These are phyloP conservation scores for Ustilago hordei DNA, from an alignment of 1,284 basidiomycete species.

Conservation along the genomic window DNA sequence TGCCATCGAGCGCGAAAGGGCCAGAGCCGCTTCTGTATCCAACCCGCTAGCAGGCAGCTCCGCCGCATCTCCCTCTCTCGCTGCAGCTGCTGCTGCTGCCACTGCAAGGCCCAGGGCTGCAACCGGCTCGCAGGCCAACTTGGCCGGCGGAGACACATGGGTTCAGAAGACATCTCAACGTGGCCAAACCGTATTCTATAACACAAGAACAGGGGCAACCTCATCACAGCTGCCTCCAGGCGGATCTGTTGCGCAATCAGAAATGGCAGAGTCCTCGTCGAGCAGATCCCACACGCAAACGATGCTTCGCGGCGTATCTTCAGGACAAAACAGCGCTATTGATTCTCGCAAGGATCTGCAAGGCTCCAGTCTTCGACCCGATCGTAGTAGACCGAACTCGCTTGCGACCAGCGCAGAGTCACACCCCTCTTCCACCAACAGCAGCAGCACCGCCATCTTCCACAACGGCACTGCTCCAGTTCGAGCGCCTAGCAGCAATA, in stretches of 20 bases:
- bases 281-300: constrained; percentile 23
- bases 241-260: constrained; percentile 1
- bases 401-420: constrained; percentile 25
- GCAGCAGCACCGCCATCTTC: constrained; percentile 47
- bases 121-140: constrained; percentile 31
- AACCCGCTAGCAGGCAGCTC: constrained; percentile 19
- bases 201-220: constrained; percentile 87
- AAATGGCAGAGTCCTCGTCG: constrained; percentile 7
- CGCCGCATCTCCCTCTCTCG: constrained; percentile 18
- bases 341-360: constrained; percentile 30
- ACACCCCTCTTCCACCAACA: constrained; percentile 33
- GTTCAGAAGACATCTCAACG: constrained; percentile 70
- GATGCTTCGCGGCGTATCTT: constrained; percentile 25
- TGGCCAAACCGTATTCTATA: constrained; percentile 89
- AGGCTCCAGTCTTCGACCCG: constrained; percentile 78
- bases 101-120: constrained; percentile 47
- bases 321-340: constrained; percentile 27
- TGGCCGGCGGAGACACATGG: constrained; percentile 69
- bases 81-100: constrained; percentile 22
- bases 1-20: constrained; percentile 32
- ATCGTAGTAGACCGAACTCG: constrained; percentile 27
- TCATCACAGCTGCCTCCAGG: constrained; percentile 81
- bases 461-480: constrained; percentile 32
- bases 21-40: constrained; percentile 33
- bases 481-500: constrained; percentile 36